Conservation (phyloP, 495 filamentous ascomycete genomes). For the Penicillium bialowiezense region DNA sequence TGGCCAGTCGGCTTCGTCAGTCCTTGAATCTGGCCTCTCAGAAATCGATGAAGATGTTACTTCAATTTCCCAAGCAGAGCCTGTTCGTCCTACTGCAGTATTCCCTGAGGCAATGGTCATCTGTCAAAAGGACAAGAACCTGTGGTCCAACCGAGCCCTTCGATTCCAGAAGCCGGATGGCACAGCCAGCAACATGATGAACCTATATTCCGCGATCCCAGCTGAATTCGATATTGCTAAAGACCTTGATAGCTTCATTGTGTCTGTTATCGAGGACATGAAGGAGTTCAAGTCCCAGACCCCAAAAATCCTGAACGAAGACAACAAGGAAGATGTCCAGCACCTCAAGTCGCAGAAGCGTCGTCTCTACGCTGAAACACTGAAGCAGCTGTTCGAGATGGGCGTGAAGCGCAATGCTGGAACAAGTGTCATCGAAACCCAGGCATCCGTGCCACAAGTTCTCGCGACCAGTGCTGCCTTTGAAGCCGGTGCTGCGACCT, state of each 20-base stretch:
- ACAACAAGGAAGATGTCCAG: slow-evolving; percentile 75
- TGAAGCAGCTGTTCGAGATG: slow-evolving; percentile 80
- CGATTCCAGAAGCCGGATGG: slow-evolving; percentile 66
- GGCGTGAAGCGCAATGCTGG: slow-evolving; percentile 80
- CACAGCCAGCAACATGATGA: slow-evolving; percentile 63
- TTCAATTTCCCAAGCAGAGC: slow-evolving; percentile 9
- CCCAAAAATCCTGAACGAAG: slow-evolving; percentile 69
- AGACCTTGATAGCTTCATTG: slow-evolving; percentile 64
- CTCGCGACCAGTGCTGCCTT: slow-evolving; percentile 53
- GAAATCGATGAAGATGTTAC: slow-evolving; percentile 36
- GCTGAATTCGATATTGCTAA: slow-evolving; percentile 53
- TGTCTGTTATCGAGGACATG: slow-evolving; percentile 64
- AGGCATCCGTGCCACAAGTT: slow-evolving; percentile 65
- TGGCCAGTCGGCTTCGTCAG: slow-evolving; percentile 61
- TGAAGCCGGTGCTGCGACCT: slow-evolving; percentile 14
- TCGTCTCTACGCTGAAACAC: slow-evolving; percentile 83
- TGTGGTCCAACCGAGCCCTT: slow-evolving; percentile 61
- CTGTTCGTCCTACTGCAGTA: slow-evolving; percentile 16
- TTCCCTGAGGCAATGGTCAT: slow-evolving; percentile 46
- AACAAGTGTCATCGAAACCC: slow-evolving; percentile 62
- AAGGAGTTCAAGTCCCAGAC: slow-evolving; percentile 75
- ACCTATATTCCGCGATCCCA: slow-evolving; percentile 49
- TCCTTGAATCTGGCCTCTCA: slow-evolving; percentile 65
- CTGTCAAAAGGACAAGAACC: slow-evolving; percentile 49
- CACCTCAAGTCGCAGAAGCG: slow-evolving; percentile 88